Evolutionary conservation across 345 rosid species (phyloP), one percentile per base, ranked within the genome.

Genomic region (Gossypium stocksii): DNA sequence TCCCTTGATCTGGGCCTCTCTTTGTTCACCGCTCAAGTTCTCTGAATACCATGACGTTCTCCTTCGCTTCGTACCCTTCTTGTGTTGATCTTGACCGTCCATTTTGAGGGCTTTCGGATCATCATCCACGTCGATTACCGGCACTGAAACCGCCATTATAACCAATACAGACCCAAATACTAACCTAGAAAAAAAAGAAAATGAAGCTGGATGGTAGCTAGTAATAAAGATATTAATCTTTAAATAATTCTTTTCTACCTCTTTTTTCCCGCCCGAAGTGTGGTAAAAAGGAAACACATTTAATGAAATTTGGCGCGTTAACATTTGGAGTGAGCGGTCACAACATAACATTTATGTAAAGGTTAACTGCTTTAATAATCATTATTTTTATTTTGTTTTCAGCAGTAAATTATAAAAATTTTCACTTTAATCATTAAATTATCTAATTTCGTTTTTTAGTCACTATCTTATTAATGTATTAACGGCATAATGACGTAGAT

Each of bases 21-120:
- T 86, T 73, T 85, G 86, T 17, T 87, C 91, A 2, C 51, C 8
- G 9, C 70, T 78, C 29, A 86, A 51, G 52, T 44, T 56, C 63
- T 75, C 82, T 1, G 76, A 41, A 48, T 57, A 70, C 17, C 63
- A 46, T 4, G 79, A 27, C 22, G 79, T 70, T 44, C 97, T 87
- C 89, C 93, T 95, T 46, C 97, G 82, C 85, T 88, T 89, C 19
- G 27, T 83, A n/a, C 72, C 25, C 72, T 80, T 87, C 81, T 73
- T 85, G 17, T 79, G 72, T 16, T 74, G 80, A 17, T 72, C 81
- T 52, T 53, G 82, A 66, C 60, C 23, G 62, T 23, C 73, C 41
- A 57, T 71, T 66, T 77, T 70, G 51, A n/a, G 52, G n/a, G 6
- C 66, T 41, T 75, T 66, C 34, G 25, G 59, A 14, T 22, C 56